phyloP scores from a whole-genome alignment of 1,139 yeast genomes.

The Meyerozyma guilliermondii region DNA sequence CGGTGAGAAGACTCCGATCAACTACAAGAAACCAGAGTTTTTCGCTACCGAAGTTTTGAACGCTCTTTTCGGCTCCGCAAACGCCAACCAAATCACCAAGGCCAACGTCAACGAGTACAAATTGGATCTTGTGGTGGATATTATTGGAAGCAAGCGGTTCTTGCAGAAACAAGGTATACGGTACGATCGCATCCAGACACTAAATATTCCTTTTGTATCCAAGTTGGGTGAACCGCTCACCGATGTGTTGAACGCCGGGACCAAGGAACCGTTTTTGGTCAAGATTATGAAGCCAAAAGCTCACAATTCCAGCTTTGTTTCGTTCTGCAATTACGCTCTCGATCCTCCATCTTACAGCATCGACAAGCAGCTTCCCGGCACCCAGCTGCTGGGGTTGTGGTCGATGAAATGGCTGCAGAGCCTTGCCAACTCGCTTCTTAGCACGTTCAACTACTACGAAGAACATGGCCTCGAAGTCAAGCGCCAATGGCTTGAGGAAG shows the following conservation, averaged over 20 bases:
- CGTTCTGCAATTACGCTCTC: conserved; percentile 32
- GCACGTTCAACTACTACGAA: conserved; percentile 35
- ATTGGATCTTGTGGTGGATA: conserved; percentile 36
- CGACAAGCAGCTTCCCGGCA: conserved; percentile 22
- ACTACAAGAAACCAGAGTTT: conserved; percentile 36
- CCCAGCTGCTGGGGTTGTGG: conserved; percentile 26
- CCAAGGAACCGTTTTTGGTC: conserved; percentile 30
- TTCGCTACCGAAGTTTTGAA: conserved; percentile 38
- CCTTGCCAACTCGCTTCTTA: conserved; percentile 25
- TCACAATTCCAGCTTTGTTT: conserved; percentile 26
- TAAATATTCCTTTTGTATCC: conserved; percentile 27
- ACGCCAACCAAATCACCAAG: conserved; percentile 15
- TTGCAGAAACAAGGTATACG: conserved; percentile 29
- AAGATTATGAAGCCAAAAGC: conserved; percentile 37
- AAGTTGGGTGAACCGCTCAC: conserved; percentile 16
- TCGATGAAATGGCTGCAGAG: conserved; percentile 27
- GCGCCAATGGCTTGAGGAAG: conserved; percentile 31
- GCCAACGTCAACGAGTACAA: conserved; percentile 24
- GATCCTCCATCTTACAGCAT: conserved; percentile 32
- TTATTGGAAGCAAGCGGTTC: conserved; percentile 35
- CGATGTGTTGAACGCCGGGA: conserved; percentile 22
- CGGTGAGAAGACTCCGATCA: conserved; percentile 31
- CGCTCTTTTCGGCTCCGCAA: conserved; percentile 22
- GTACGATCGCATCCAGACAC: conserved; percentile 25
- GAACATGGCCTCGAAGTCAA: conserved; percentile 24